Evolutionary conservation across 345 rosid species (phyloP).

Genomic region (Ailanthus altissimus): DNA sequence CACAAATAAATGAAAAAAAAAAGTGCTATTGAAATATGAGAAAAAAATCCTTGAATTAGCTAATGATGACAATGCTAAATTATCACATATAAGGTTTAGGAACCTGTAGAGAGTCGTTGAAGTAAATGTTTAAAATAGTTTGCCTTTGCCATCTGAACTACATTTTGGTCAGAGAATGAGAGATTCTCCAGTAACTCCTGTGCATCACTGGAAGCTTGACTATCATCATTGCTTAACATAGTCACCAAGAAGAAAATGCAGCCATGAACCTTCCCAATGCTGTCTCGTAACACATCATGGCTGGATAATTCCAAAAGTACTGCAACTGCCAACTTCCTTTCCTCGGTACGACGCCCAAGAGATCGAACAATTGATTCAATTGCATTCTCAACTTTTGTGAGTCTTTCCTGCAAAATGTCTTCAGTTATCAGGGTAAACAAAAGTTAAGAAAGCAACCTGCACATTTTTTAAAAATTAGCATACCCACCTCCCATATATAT

Average conservation of each 20-base stretch:
- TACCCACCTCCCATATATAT: not conserved
- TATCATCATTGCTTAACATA: constrained; percentile 54
- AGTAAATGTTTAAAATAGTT: constrained; percentile 65
- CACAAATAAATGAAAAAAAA: constrained; percentile 17
- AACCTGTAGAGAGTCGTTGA: constrained; percentile 57
- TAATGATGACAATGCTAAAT: constrained; percentile 15
- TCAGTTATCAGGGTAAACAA: constrained; percentile 18
- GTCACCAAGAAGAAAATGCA: constrained; percentile 70
- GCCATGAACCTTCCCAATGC: constrained; percentile 60
- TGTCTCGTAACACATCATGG: constrained; percentile 32
- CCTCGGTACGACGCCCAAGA: constrained; percentile 58
- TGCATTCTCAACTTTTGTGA: constrained; percentile 42
- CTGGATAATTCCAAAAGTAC: constrained; percentile 57
- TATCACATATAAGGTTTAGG: constrained; percentile 9
- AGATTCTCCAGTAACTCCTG: constrained; percentile 54
- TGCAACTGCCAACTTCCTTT: constrained; percentile 57
- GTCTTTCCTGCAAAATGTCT: constrained; percentile 54
- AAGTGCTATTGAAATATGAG: not conserved
- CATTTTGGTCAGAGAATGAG: constrained; percentile 53
- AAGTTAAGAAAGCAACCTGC: not conserved
- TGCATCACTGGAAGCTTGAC: constrained; percentile 53
- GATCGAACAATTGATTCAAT: constrained; percentile 56
- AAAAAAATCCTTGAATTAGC: not conserved
- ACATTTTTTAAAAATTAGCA: not conserved
- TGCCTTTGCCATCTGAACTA: constrained; percentile 71